Evolutionary conservation across 225 moss, liverwort and hornwort genomes (phyloP).

Genomic region (Sphagnum contortum): DNA sequence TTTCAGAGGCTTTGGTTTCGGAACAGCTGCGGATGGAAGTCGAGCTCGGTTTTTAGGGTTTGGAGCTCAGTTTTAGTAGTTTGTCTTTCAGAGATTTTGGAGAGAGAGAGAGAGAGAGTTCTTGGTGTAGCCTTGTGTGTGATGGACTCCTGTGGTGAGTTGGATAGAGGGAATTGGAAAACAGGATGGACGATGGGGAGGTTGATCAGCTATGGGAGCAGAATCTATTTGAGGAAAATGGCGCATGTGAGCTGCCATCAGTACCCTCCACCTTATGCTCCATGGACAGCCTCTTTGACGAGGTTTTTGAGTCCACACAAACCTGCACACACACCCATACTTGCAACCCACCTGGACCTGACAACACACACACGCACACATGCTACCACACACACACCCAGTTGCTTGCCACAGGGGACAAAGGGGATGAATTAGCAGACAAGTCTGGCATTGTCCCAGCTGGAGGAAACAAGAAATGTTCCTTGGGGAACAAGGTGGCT

Average conservation of each 20-base stretch:
- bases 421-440: conserved; percentile 38
- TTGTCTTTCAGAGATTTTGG: too few species aligned
- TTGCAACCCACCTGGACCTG: conserved; percentile 81
- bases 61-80: too few species aligned
- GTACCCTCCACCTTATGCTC: conserved; percentile 36
- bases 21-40: too few species aligned
- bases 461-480: conserved; percentile 53
- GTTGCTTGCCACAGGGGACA: conserved; percentile 48
- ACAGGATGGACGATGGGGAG: conserved; percentile 72
- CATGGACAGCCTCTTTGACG: conserved; percentile 72
- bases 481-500: conserved; percentile 88
- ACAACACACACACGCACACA: conserved; percentile 89
- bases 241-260: conserved; percentile 55
- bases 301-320: conserved; percentile 63
- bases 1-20: too few species aligned
- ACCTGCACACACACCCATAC: conserved; percentile 95
- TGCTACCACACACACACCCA: conserved; percentile 99
- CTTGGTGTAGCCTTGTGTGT: too few species aligned
- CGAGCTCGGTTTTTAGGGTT: too few species aligned
- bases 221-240: conserved; percentile 55
- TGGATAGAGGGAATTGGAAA: too few species aligned
- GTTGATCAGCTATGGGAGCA: conserved; percentile 63
- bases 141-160: too few species aligned
- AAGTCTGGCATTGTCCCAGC: conserved; percentile 20
- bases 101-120: too few species aligned